Base-by-base conservation (phyloP, 768 basidiomycete species). In the Lactifluus echinatus region DNA sequence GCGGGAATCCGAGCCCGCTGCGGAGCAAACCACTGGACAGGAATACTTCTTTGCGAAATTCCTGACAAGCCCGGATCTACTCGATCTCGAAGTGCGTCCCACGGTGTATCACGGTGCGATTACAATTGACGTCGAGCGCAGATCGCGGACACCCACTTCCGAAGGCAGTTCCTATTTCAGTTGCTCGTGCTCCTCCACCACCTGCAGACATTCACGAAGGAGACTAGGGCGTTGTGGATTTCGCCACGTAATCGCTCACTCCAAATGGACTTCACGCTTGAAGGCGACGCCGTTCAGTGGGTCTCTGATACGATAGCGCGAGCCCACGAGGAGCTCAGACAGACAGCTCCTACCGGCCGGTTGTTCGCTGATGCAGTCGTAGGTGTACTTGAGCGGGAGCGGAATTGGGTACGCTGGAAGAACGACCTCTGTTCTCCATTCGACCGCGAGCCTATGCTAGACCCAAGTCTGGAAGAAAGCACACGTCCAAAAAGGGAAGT, bases 11-110 rank as follows among this genome's bases (percentile, higher is more conserved):
- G 81, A 81, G 23, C 47, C 53, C 2, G 36, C 44, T n/a, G 77
- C 80, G 50, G 84, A 82, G 65, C 73, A 71, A 15, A 75, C 75
- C 53, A 71, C 73, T 19, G 68, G 75, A 14, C 68, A 70, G 48
- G 85, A 93, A 59, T 93, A 93, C 67, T 95, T 94, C 72, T 94
- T 93, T 66, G 89, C 93, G 36, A 96, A 94, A 70, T 94, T 92
- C 71, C 73, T 96, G 53, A 95, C 93, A 0, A 91, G 83, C 60
- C 85, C 89, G 0, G 90, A 93, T 54, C 73, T 96, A 21, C 74
- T 93, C 15, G 91, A 89, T 50, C 83, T 93, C 46, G 92, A 96
- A 79, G 93, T 92, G 50, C 49, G 76, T 64, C 24, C 14, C 1
- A n/a, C n/a, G n/a, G n/a, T n/a, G n/a, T n/a, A 11, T 39, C 5